These are phyloP conservation scores for Monosporascus sp. DNA, from an alignment of 2,329 filamentous ascomycete genomes.

Conservation along the genomic window DNA sequence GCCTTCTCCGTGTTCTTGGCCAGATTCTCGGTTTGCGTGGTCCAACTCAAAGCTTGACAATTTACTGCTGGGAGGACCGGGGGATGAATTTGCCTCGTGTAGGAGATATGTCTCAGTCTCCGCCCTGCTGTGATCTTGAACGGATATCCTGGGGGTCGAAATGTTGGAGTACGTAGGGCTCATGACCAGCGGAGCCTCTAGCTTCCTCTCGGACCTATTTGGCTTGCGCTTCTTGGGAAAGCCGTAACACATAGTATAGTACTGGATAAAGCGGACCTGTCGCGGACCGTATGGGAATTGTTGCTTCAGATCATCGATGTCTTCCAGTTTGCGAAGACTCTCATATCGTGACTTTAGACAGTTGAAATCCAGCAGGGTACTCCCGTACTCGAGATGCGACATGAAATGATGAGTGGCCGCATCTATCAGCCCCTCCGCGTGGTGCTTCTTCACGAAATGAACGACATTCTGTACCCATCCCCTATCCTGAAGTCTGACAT, in stretches of 20 bases:
- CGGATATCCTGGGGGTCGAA: conserved; percentile 36
- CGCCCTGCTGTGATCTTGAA: conserved; percentile 38
- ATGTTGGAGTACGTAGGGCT: conserved; percentile 6
- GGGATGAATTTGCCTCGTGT: conserved; percentile 4
- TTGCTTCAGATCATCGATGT: conserved; percentile 51
- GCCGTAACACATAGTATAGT: conserved; percentile 82
- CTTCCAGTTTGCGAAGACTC: conserved; percentile 64
- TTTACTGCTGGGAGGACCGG: conserved; percentile 7
- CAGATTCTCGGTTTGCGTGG: background rate
- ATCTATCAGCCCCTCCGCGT: conserved; percentile 58
- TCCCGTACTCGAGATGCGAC: conserved; percentile 79
- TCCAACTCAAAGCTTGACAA: conserved; percentile 7
- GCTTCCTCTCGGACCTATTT: conserved; percentile 6
- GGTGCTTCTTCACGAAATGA: conserved; percentile 80
- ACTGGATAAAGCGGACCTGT: conserved; percentile 77
- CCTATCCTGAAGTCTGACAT: conserved; percentile 62
- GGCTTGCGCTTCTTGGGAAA: conserved; percentile 48
- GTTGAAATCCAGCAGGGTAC: conserved; percentile 70
- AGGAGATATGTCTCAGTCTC: conserved; percentile 11
- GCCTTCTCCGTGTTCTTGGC: background rate
- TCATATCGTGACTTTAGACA: conserved; percentile 66
- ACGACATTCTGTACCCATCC: conserved; percentile 62
- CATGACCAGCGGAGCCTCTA: conserved; percentile 10
- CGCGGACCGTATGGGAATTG: conserved; percentile 32
- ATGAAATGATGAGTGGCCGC: conserved; percentile 69